Evolutionary conservation across 2,329 filamentous ascomycete genomes (phyloP), one percentile per base, ranked within the genome.

Genomic region (Incumbomyces lentus): DNA sequence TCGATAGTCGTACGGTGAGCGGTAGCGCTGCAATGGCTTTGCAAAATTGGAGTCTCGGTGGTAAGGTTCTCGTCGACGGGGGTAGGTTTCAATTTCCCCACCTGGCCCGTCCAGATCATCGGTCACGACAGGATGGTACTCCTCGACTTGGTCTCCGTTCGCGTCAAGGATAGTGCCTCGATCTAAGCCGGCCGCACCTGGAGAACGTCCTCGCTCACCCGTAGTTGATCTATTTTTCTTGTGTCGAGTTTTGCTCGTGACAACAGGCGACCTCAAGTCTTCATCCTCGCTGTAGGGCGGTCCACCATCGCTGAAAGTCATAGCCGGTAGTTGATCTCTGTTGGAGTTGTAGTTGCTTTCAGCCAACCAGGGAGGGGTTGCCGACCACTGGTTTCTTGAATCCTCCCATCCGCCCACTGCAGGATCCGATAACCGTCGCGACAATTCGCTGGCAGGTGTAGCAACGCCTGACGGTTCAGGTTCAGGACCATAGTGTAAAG

Each of bases 231-330:
- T 93, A 67, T 89, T 83, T 65, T 92, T 94, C 60, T 84, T 83
- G 64, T 94, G 88, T 48, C 85, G 76, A 33, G 84, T 84, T 19
- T 42, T 42, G 54, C 84, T 86, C 12, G 89, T 86, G 14, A 95
- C 86, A 13, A 82, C 76, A 0, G 89, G 89, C 61, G 88, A 94
- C 60, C 92, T 86, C 36, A 95, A 74, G 64, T 96, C 92, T 58
- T 96, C 88, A 59, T 96, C 89, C 67, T 95, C 89, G 64, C 87
- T 94, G 69, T 88, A 96, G 2, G 89, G 90, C 17, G 89, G 89
- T 0, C 89, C 89, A 29, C 50, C 56, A 60, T 92, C 87, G 3
- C 79, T 85, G 58, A 92, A 90, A 40, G 86, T 79, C 61, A 92
- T 88, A 16, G 85, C 84, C 8, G 86, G 82, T 13, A 93, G 72